Evolutionary conservation across 2,329 filamentous ascomycete species (phyloP).

Genomic region (Aureobasidium sp.): DNA sequence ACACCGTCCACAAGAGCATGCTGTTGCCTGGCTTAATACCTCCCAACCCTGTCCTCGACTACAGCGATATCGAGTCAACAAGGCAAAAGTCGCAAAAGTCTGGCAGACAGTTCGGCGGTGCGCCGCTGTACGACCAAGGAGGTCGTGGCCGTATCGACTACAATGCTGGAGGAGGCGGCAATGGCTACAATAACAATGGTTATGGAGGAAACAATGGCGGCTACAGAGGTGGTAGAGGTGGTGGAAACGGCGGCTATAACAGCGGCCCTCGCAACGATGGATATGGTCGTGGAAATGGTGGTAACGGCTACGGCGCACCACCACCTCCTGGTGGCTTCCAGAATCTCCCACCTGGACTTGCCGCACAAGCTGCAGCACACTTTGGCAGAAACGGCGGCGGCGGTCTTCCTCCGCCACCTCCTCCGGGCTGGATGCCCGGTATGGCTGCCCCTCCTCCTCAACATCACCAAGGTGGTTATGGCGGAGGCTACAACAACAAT

Average conservation of each 20-base stretch:
- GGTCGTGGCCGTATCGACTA: slow-evolving; percentile 28
- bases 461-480: slow-evolving; percentile 18
- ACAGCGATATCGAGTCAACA: slow-evolving; percentile 65
- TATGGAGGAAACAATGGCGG: slow-evolving; percentile 15
- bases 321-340: slow-evolving; percentile 20
- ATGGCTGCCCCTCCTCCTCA: slow-evolving; percentile 17
- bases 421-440: slow-evolving; percentile 19
- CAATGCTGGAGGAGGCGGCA: background rate
- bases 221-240: slow-evolving; percentile 16
- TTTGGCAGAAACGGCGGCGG: slow-evolving; percentile 18
- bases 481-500: slow-evolving; percentile 22
- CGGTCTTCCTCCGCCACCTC: slow-evolving; percentile 17
- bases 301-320: slow-evolving; percentile 14
- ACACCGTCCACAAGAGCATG: slow-evolving; percentile 83
- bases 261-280: slow-evolving; percentile 16
- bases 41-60: slow-evolving; percentile 61
- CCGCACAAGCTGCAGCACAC: slow-evolving; percentile 26
- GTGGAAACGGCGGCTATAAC: slow-evolving; percentile 17
- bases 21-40: slow-evolving; percentile 75
- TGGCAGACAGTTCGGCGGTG: slow-evolving; percentile 64
- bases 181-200: slow-evolving; percentile 17
- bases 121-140: slow-evolving; percentile 44
- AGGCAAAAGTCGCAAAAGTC: slow-evolving; percentile 55
- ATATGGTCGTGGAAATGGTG: slow-evolving; percentile 9
- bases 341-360: slow-evolving; percentile 26